Evolutionary conservation across 352 stramenopile genomes (phyloP), one percentile per base, ranked within the genome.

Genomic region (Discostella stelligera): DNA sequence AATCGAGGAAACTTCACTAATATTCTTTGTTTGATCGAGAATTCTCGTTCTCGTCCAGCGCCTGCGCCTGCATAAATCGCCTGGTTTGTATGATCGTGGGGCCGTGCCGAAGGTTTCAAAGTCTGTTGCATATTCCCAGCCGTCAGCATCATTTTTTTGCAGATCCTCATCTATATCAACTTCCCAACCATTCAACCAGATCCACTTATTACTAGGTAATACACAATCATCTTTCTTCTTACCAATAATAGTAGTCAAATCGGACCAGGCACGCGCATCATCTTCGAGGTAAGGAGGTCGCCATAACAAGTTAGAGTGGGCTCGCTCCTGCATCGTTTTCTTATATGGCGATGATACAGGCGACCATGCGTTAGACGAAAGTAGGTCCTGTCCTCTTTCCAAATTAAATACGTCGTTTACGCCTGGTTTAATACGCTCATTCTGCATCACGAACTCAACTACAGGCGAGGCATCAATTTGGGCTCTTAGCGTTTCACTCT

Each of bases 141-240:
- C 87, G 72, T 93, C 87, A 21, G 75, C 75, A 74, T 93, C 85
- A 49, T 77, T 90, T 10, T 32, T 61, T 30, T 76, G 81, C 52
- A 89, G 77, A n/a, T 80, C 77, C 23, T 74, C 83, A 74, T 74
- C 79, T 0, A 90, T 27, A 66, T 91, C 80, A 48, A 91, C 76
- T 37, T 79, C 83, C 87, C 87, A 93, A 54, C 90, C 76, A 75
- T 91, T 85, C 0, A 79, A 69, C 87, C 87, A 93, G 5, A 91
- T 86, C 87, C 87, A 93, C 37, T 85, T 80, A 53, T 66, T 84
- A 72, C 90, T 78, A 23, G 87, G 87, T 56, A 93, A 68, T 56
- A 80, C 75, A 11, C 89, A 70, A 56, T 79, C 58, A 67, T 90
- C 73, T 72, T 70, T 79, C n/a, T 74, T 78, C 58, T 80, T 78